A percentile compares a stretch with the other conserved stretches of the same genome.
Conservation (phyloP, 495 filamentous ascomycete species). For the Xylaria cubensis region DNA sequence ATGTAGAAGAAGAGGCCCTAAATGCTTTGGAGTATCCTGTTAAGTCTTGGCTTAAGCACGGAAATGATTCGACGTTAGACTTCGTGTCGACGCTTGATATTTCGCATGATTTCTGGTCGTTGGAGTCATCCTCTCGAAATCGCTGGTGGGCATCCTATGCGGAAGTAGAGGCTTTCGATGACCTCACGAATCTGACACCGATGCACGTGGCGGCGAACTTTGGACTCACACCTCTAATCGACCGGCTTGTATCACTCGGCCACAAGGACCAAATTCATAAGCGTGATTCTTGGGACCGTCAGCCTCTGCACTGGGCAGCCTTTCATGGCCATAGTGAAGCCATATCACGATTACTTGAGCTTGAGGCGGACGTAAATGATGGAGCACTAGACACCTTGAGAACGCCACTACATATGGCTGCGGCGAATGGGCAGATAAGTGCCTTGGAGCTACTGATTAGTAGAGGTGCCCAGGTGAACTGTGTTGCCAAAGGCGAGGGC, state of each 20-base stretch:
- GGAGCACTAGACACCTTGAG: not conserved
- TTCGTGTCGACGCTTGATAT: not conserved
- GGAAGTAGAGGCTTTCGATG: not conserved
- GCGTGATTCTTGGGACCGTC: not conserved
- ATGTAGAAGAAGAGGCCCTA: not conserved
- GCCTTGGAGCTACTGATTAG: not conserved
- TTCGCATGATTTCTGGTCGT: not conserved
- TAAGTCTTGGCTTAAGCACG: not conserved
- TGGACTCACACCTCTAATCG: not conserved
- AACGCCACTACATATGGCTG: not conserved
- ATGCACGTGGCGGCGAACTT: conserved; percentile 1
- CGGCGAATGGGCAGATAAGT: not conserved
- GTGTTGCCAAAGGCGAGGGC: not conserved
- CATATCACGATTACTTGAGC: not conserved
- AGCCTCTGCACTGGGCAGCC: not conserved
- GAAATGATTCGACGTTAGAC: not conserved
- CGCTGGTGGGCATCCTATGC: not conserved
- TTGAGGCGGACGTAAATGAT: not conserved
- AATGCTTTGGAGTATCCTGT: not conserved
- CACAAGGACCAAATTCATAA: not conserved
- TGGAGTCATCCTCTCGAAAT: not conserved
- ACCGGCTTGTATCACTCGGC: not conserved
- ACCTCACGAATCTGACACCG: not conserved
- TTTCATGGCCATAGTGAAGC: not conserved
- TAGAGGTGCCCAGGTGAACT: not conserved